Evolutionary conservation across 805 yeast species (phyloP), one percentile per base, ranked within the genome.

Genomic region (Diddensiella transvaalensis): DNA sequence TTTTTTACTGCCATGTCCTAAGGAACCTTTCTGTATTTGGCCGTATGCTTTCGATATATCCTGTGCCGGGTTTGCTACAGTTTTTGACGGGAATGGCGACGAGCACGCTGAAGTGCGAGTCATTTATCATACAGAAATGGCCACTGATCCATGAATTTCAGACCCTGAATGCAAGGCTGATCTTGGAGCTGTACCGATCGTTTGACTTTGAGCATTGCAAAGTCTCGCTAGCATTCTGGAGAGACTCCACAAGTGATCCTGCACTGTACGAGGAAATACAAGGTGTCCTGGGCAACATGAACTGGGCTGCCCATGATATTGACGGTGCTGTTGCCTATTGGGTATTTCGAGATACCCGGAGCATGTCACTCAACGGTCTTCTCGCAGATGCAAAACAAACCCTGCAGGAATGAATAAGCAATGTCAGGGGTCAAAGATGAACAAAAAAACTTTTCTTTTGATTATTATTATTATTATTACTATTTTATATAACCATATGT

Each of bases 21-120:
- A 24, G 38, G 5, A 8, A 40, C 41, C 39, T 37, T 13, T 21
- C 35, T 1, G 22, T 44, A 3, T 44, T 26, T 6, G 55, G 55
- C 37, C 40, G 43, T 8, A 39, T 42, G 39, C 32, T 49, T 22
- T 42, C 48, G 3, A 41, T 52, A 3, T 40, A 36, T 21, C 53
- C 55, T 10, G 51, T 52, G 3, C 55, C 55, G 11, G 55, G 55
- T 3, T 30, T 52, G 36, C 22, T 52, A 23, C 55, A 52, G 44
- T 49, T 52, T 33, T 42, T 52, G 22, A 36, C 47, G 22, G 55
- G 53, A 4, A 52, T 52, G 55, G 55, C 53, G 3, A 46, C 48
- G 23, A 46, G 48, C 36, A 50, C 48, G 2, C 42, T 52, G 46
- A 46, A 49, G 21, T 42, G 47, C 17, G 50, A 49, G 6, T 30